A percentile compares a stretch with the other conserved stretches of the same genome.
Evolutionary conservation across 192 early-diverging fungal genomes (phyloP).

Genomic region (Backusella mclennaniae): DNA sequence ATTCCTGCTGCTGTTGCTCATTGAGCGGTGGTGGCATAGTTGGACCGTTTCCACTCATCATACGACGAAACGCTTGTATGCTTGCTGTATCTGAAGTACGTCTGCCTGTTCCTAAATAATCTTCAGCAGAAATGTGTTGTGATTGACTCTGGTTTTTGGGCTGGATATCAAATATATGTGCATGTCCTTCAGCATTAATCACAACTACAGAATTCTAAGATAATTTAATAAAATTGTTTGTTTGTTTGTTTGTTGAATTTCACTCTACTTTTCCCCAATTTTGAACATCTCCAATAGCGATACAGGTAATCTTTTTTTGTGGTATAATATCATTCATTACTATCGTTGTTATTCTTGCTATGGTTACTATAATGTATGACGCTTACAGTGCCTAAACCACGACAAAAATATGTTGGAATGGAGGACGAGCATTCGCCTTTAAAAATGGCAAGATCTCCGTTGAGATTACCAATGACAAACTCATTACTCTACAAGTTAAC

Average conservation of each 20-base stretch:
- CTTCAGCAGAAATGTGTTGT: constrained; percentile 26
- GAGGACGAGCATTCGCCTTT: constrained; percentile 49
- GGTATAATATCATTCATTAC: neutral
- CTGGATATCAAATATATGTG: constrained; percentile 55
- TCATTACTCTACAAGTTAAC: constrained; percentile 46
- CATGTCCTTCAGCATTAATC: constrained; percentile 55
- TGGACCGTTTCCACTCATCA: constrained; percentile 13
- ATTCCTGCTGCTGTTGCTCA: neutral
- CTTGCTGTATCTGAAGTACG: constrained; percentile 29
- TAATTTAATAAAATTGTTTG: neutral
- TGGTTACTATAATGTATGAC: too few species aligned
- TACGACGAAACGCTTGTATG: constrained; percentile 27
- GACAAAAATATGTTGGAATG: constrained; percentile 43
- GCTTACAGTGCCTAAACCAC: constrained; percentile 53
- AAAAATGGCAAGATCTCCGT: constrained; percentile 55
- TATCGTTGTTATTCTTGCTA: neutral
- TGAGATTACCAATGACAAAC: constrained; percentile 60
- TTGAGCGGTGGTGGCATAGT: neutral
- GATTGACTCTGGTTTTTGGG: neutral
- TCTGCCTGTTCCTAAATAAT: constrained; percentile 23
- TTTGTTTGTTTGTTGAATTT: neutral
- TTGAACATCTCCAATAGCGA: constrained; percentile 55
- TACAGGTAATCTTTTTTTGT: constrained; percentile 49
- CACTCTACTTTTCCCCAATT: constrained; percentile 50
- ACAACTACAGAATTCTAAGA: constrained; percentile 52